These are phyloP conservation scores for Colletotrichum brevisporum DNA, from an alignment of 2,329 filamentous ascomycete species.

Conservation along the genomic window DNA sequence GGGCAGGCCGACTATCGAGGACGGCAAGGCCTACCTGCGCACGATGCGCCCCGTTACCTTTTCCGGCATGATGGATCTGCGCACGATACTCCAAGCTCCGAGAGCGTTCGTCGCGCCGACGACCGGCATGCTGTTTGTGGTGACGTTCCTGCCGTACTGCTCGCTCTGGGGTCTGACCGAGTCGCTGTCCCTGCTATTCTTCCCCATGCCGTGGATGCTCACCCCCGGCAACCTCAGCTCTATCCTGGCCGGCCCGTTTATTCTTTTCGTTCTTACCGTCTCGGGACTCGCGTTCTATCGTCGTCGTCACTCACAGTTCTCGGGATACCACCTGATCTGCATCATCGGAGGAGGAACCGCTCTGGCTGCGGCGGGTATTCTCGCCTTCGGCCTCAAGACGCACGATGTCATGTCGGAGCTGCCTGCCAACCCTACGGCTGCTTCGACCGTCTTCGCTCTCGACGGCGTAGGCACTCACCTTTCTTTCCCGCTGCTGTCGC, in stretches of 20 bases:
- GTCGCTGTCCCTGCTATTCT: slow-evolving; percentile 63
- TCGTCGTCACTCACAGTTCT: slow-evolving; percentile 50
- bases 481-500: slow-evolving; percentile 58
- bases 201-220: slow-evolving; percentile 58
- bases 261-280: slow-evolving; percentile 54
- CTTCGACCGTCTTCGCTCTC: slow-evolving; percentile 46
- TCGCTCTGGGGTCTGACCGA: slow-evolving; percentile 62
- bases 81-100: slow-evolving; percentile 59
- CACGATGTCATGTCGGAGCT: slow-evolving; percentile 51
- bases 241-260: slow-evolving; percentile 60
- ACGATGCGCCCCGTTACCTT: slow-evolving; percentile 58
- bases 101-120: slow-evolving; percentile 66
- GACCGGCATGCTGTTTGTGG: slow-evolving; percentile 60
- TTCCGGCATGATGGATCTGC: slow-evolving; percentile 46
- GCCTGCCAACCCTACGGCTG: slow-evolving; percentile 39
- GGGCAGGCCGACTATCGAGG: slow-evolving; percentile 49
- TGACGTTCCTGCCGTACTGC: slow-evolving; percentile 61
- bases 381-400: slow-evolving; percentile 62
- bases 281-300: slow-evolving; percentile 51
- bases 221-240: slow-evolving; percentile 57
- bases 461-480: slow-evolving; percentile 47
- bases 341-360: slow-evolving; percentile 54
- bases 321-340: slow-evolving; percentile 49
- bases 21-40: slow-evolving; percentile 53
- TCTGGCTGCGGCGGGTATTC: slow-evolving; percentile 57